Percentiles rank a stretch among this genome's conserved stretches.
These are phyloP conservation scores for Tulasnella calospora DNA, from an alignment of 768 basidiomycete genomes.

Conservation along the genomic window DNA sequence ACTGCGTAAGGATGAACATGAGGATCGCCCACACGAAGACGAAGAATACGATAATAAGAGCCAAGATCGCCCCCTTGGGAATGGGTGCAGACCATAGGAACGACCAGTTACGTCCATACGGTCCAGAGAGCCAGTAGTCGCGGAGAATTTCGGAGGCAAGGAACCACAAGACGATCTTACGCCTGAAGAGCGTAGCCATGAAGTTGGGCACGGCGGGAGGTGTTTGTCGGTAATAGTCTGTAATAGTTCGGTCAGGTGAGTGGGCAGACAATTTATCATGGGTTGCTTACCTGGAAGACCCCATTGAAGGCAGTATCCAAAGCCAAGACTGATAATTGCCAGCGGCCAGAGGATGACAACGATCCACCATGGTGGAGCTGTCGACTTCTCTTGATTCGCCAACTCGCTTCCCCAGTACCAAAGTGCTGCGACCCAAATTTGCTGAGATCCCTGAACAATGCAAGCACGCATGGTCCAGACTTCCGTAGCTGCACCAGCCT, in stretches of 20 bases:
- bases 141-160: slow-evolving; percentile 84
- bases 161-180: slow-evolving; percentile 92
- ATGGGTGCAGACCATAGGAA: slow-evolving; percentile 87
- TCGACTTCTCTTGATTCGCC: slow-evolving; percentile 47
- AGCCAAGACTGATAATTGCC: slow-evolving; percentile 64
- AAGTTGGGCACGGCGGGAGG: slow-evolving; percentile 95
- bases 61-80: slow-evolving; percentile 73
- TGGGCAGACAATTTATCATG: not conserved
- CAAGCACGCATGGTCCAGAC: slow-evolving; percentile 90
- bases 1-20: slow-evolving; percentile 69
- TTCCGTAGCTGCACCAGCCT: slow-evolving; percentile 92
- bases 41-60: slow-evolving; percentile 81
- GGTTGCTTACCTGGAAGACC: slow-evolving; percentile 69
- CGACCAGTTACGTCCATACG: slow-evolving; percentile 90
- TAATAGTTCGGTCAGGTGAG: slow-evolving; percentile 24
- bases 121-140: slow-evolving; percentile 91
- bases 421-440: slow-evolving; percentile 90
- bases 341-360: slow-evolving; percentile 77
- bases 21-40: slow-evolving; percentile 76
- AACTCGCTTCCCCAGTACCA: slow-evolving; percentile 94
- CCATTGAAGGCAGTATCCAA: slow-evolving; percentile 76
- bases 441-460: slow-evolving; percentile 90
- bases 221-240: slow-evolving; percentile 85
- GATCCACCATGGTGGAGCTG: slow-evolving; percentile 78
- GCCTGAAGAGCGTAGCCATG: slow-evolving; percentile 78